Evolutionary conservation across 176 grass and related monocot species (phyloP), one percentile per base, ranked within the genome.

Genomic region (Zea luxurians): DNA sequence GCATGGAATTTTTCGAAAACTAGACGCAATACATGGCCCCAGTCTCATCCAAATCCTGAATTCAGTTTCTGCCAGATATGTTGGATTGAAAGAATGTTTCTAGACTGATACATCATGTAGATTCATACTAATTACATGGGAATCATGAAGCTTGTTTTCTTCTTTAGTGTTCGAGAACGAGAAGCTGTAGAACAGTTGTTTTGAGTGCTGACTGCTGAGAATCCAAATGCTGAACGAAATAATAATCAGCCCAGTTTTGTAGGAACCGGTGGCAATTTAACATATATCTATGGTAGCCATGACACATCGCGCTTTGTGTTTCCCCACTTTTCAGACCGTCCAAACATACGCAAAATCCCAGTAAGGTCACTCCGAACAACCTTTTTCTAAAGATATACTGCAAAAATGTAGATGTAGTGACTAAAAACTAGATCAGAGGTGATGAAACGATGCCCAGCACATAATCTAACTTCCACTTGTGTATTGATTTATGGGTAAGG

Each of bases 401-500:
- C 10, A 59, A 15, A 15, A 10, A 45, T 75, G 20, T 4, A 45
- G 17, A 44, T 74, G 10, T 48, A 41, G 4, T 58, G 60, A 64
- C 12, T 58, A 53, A 16, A 8, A 75, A 54, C 2, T 38, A 38
- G 10, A 58, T 8, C 35, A 73, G 13, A 11, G 40, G 27, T 11
- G 7, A 40, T 52, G 42, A 61, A 82, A 61, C 8, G 7, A 74
- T 66, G 48, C 4, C 9, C 40, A 11, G 9, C 9, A 16, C 36
- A 74, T 44, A 52, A 78, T 61, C 61, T 60, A 73, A 66, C 9
- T 74, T n/a, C 52, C 75, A 83, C 13, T 61, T 60, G 37, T 38
- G 66, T 1, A 48, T 55, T 52, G 27, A 70, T 70, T 21, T 80
- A 48, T 41, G 48, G 40, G 50, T 27, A 27, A 27, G 27, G 27